A percentile compares a stretch with the other conserved stretches of the same genome.
phyloP scores from a whole-genome alignment of 2,329 filamentous ascomycete genomes.

The Alternaria sp. region DNA sequence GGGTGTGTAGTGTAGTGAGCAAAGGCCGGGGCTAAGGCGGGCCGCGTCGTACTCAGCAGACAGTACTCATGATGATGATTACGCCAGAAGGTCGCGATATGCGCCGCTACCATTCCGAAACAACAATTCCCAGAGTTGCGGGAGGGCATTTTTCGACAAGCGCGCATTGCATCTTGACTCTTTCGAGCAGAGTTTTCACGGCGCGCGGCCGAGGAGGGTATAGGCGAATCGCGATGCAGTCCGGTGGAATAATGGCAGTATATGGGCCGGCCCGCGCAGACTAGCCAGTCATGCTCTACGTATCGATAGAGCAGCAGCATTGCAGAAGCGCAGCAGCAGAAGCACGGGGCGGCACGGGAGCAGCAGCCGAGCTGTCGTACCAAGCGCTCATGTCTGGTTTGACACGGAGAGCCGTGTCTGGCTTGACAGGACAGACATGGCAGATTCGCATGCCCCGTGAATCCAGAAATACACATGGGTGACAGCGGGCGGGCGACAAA shows the following conservation, averaged over 20 bases:
- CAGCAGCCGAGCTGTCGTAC: conserved; percentile 36
- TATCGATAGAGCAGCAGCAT: conserved; percentile 30
- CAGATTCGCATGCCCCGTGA: conserved; percentile 8
- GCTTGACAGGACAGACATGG: neutral
- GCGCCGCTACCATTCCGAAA: conserved; percentile 18
- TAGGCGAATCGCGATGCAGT: conserved; percentile 30
- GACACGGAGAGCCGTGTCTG: conserved; percentile 1
- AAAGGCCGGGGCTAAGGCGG: conserved; percentile 4
- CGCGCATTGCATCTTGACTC: conserved; percentile 27
- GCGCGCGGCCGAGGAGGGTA: conserved; percentile 19
- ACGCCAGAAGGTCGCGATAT: conserved; percentile 18
- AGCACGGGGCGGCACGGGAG: conserved; percentile 30
- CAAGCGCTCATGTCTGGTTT: conserved; percentile 16
- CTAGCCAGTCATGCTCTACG: conserved; percentile 30
- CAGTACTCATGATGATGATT: conserved; percentile 25
- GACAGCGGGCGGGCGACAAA: conserved; percentile 28
- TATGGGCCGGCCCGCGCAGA: conserved; percentile 45
- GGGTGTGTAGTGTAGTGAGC: conserved; percentile 5
- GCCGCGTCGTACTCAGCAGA: conserved; percentile 25
- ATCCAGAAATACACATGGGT: conserved; percentile 10
- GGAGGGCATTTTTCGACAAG: conserved; percentile 17
- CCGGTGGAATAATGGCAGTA: conserved; percentile 33
- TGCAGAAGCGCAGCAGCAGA: conserved; percentile 1
- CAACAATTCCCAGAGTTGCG: conserved; percentile 5
- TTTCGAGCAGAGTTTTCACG: conserved; percentile 39